phyloP scores from a whole-genome alignment of 805 yeast species.

The Monosporozyma unispora region DNA sequence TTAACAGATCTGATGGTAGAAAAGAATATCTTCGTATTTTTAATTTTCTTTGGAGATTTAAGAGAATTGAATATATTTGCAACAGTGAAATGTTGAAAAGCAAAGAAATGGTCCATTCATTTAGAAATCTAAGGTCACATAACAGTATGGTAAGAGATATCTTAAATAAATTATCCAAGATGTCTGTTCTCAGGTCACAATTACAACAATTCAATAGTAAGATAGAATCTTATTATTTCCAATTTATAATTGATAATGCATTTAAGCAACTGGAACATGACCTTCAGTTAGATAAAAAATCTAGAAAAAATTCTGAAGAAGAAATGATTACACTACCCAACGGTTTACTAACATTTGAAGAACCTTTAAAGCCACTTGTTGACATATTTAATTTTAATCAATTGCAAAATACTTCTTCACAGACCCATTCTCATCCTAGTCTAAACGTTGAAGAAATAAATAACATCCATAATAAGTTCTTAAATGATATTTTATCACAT shows the following conservation, averaged over 20 bases:
- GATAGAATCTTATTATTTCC: constrained; percentile 27
- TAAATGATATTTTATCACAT: constrained; percentile 21
- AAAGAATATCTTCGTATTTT: constrained; percentile 69
- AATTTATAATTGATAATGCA: constrained; percentile 27
- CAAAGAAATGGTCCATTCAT: constrained; percentile 26
- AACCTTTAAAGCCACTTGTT: constrained; percentile 26
- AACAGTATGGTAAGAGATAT: constrained; percentile 25
- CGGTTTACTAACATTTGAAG: constrained; percentile 21
- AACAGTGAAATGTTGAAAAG: constrained; percentile 39
- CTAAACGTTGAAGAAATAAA: constrained; percentile 44
- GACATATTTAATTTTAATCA: constrained; percentile 10
- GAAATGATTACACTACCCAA: constrained; percentile 11
- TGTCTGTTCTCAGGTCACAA: constrained; percentile 27
- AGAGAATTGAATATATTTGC: constrained; percentile 49
- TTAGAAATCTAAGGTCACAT: constrained; percentile 15
- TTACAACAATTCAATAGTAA: constrained; percentile 28
- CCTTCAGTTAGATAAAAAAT: constrained; percentile 31
- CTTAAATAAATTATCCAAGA: constrained; percentile 21
- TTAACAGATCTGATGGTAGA: constrained; percentile 35
- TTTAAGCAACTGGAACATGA: constrained; percentile 27
- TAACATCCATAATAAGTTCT: constrained; percentile 28
- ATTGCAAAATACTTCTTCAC: background rate
- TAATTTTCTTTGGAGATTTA: constrained; percentile 75
- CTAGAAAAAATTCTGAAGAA: constrained; percentile 20
- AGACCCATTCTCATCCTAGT: background rate